phyloP scores from a whole-genome alignment of 1,284 basidiomycete species.

The Trametes polyzona region DNA sequence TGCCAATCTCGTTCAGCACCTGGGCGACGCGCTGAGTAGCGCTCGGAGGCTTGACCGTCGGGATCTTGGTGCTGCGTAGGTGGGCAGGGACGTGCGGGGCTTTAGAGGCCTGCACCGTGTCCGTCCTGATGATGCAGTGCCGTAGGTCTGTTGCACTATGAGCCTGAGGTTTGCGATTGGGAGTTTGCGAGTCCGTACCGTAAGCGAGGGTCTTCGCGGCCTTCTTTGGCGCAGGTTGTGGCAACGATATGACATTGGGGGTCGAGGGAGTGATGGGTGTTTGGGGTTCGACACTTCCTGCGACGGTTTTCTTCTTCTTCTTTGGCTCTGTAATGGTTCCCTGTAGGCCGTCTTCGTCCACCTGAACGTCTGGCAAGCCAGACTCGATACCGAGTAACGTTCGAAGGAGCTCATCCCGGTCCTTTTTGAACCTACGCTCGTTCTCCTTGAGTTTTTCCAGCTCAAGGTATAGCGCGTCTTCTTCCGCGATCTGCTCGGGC shows the following conservation, averaged over 20 bases:
- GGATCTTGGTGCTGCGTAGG: slow-evolving; percentile 83
- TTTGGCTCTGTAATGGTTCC: slow-evolving; percentile 45
- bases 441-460: slow-evolving; percentile 94
- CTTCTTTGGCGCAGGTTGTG: slow-evolving; percentile 49
- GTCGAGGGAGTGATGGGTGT: slow-evolving; percentile 55
- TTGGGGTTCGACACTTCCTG: slow-evolving; percentile 56
- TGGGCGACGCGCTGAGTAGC: slow-evolving; percentile 70
- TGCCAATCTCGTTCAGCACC: slow-evolving; percentile 74
- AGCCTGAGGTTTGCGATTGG: background rate
- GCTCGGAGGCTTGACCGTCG: slow-evolving; percentile 75
- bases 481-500: slow-evolving; percentile 89
- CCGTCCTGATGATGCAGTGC: slow-evolving; percentile 78
- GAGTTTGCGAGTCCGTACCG: slow-evolving; percentile 44
- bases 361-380: slow-evolving; percentile 72
- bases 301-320: slow-evolving; percentile 51
- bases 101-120: slow-evolving; percentile 65
- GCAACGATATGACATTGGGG: slow-evolving; percentile 45
- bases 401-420: slow-evolving; percentile 89
- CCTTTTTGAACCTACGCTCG: slow-evolving; percentile 86
- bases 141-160: slow-evolving; percentile 54
- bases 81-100: slow-evolving; percentile 76
- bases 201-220: slow-evolving; percentile 59
- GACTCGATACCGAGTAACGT: slow-evolving; percentile 85
- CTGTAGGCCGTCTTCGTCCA: slow-evolving; percentile 59
- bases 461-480: slow-evolving; percentile 95